These are phyloP conservation scores for Thermothielavioides terrestris DNA, from an alignment of 495 filamentous ascomycete genomes.

Conservation along the genomic window DNA sequence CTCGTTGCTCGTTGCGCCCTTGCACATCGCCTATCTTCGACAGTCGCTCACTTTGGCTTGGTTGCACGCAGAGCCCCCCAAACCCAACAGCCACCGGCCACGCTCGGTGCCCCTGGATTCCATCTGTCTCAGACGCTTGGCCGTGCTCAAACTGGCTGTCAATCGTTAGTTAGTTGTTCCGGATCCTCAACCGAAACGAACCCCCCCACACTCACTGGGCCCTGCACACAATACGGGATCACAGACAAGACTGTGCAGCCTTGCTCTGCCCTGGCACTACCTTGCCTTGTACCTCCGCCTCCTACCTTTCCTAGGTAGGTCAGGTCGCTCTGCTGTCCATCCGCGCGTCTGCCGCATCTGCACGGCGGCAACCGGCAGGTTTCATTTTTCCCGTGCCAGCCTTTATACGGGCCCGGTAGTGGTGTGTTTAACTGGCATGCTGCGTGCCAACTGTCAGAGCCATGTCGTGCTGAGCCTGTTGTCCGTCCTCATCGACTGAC, in stretches of 20 bases:
- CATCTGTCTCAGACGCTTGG: slow-evolving; percentile 1
- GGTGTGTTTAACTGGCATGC: slow-evolving; percentile 11
- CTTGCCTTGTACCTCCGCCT: not conserved
- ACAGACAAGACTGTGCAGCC: not conserved
- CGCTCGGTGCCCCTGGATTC: slow-evolving; percentile 5
- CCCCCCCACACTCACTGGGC: not conserved
- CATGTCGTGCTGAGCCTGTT: not conserved
- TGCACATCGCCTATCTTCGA: no score
- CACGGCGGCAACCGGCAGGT: slow-evolving; percentile 18
- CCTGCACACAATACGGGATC: no score
- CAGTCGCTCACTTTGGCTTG: no score
- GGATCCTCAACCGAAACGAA: not conserved
- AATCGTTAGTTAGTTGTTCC: not conserved
- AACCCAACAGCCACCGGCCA: not conserved
- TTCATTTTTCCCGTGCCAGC: slow-evolving; percentile 24
- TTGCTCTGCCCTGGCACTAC: no score
- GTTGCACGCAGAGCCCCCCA: slow-evolving; percentile 1
- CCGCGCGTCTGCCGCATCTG: slow-evolving; percentile 4
- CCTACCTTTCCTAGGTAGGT: not conserved
- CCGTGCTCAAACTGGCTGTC: not conserved
- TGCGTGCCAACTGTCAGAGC: not conserved
- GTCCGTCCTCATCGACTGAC: not conserved
- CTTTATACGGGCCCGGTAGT: slow-evolving; percentile 17
- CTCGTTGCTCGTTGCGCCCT: not conserved
- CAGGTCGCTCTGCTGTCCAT: slow-evolving; percentile 6